Percentiles rank a stretch among this genome's conserved stretches.
Conservation (phyloP, 352 stramenopile species). For the Phytopythium kandeliae region DNA sequence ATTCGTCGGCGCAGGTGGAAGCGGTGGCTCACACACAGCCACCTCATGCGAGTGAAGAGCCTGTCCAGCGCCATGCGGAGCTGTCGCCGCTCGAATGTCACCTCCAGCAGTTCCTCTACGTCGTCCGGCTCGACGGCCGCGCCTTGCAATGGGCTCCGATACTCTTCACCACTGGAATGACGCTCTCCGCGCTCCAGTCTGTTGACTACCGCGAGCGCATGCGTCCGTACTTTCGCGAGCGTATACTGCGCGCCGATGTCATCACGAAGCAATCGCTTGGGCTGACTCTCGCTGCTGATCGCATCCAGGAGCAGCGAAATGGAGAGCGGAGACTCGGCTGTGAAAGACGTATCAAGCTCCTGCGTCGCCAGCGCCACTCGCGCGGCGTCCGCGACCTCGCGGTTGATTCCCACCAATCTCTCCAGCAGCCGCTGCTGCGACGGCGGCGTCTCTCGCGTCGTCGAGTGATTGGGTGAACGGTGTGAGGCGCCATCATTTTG, state of each 20-base stretch:
- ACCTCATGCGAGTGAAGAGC: constrained; percentile 33
- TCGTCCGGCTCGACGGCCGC: not conserved
- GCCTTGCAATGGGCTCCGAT: not conserved
- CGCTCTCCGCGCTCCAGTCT: not conserved
- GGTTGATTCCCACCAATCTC: not conserved
- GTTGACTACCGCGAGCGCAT: constrained; percentile 6
- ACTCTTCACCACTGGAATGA: too few species aligned
- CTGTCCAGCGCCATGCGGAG: constrained; percentile 24
- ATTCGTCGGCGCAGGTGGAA: constrained; percentile 50
- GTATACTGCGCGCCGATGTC: not conserved
- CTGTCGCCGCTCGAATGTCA: constrained; percentile 17
- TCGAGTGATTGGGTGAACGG: too few species aligned
- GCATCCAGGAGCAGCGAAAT: not conserved
- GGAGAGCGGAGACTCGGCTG: not conserved
- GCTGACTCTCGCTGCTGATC: not conserved
- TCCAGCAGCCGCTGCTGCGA: not conserved
- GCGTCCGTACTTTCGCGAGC: constrained; percentile 8
- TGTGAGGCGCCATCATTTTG: not conserved
- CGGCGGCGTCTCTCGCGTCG: not conserved
- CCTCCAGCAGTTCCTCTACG: constrained; percentile 28
- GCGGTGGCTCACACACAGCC: constrained; percentile 42
- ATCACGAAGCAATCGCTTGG: not conserved
- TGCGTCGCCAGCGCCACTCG: not conserved
- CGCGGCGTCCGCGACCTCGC: not conserved
- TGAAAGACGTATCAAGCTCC: not conserved